Conservation (phyloP, 768 basidiomycete species). For the Botryobasidium botryosum region DNA sequence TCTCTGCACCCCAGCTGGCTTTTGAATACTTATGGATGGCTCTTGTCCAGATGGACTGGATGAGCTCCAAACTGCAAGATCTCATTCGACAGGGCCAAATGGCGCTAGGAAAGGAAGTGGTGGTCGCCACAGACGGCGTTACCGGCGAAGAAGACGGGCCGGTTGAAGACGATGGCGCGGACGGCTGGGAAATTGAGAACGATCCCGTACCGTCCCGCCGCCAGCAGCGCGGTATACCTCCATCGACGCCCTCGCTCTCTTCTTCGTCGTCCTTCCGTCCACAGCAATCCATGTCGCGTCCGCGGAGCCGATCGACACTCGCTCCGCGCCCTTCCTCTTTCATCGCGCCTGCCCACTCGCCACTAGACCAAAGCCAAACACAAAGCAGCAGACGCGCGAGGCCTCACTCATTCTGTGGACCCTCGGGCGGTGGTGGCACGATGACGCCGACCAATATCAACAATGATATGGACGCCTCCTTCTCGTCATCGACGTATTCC, state of each 20-base stretch:
- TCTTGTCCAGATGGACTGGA: constrained; percentile 57
- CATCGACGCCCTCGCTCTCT: too few species aligned
- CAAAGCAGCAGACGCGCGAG: too few species aligned
- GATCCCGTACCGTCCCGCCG: constrained; percentile 10
- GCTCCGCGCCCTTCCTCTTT: background rate
- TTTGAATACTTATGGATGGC: background rate
- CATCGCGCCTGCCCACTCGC: too few species aligned
- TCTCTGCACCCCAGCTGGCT: constrained; percentile 3
- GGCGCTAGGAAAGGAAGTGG: constrained; percentile 60
- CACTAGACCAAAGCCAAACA: too few species aligned
- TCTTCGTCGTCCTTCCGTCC: background rate
- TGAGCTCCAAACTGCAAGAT: constrained; percentile 46
- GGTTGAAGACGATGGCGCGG: constrained; percentile 58
- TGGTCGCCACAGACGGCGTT: constrained; percentile 25
- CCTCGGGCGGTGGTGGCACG: too few species aligned
- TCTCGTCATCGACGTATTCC: background rate
- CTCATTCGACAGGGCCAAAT: constrained; percentile 68
- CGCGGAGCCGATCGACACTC: background rate
- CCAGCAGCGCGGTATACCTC: too few species aligned
- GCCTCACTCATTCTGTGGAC: background rate
- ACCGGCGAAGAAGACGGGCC: constrained; percentile 44
- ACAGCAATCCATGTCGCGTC: background rate
- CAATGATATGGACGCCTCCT: background rate
- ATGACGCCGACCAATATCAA: background rate
- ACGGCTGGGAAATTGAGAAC: constrained; percentile 57